These are phyloP conservation scores for Monosporascus sp. DNA, from an alignment of 2,329 filamentous ascomycete species.

Conservation along the genomic window DNA sequence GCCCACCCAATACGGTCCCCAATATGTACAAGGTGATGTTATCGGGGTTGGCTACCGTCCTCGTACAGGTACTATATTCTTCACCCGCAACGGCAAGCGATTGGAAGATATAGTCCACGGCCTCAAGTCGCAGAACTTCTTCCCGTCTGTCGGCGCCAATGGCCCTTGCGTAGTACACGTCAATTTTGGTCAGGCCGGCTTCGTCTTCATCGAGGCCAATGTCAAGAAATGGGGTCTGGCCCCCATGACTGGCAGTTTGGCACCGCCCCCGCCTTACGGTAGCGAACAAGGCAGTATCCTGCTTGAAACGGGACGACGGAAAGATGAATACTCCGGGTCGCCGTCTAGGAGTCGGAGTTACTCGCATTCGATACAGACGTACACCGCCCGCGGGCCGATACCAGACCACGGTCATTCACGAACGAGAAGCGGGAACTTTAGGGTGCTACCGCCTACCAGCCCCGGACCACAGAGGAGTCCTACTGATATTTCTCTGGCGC, in stretches of 20 bases:
- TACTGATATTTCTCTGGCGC: conserved; percentile 91
- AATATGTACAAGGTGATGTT: conserved; percentile 88
- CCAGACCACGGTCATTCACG: conserved; percentile 63
- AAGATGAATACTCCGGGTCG: conserved; percentile 47
- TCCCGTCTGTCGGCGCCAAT: conserved; percentile 93
- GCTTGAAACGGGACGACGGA: conserved; percentile 71
- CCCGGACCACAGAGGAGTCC: conserved; percentile 86
- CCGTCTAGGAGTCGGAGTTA: conserved; percentile 39
- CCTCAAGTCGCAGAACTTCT: conserved; percentile 92
- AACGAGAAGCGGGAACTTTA: conserved; percentile 72
- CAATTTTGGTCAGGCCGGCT: conserved; percentile 96
- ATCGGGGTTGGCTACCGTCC: conserved; percentile 93
- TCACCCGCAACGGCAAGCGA: conserved; percentile 96
- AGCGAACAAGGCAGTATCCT: conserved; percentile 96
- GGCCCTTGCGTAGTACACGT: conserved; percentile 90
- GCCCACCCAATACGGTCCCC: conserved; percentile 73
- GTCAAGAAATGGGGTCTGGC: conserved; percentile 99
- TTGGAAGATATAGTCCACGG: conserved; percentile 92
- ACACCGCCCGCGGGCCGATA: conserved; percentile 31
- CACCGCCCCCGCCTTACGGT: conserved; percentile 92
- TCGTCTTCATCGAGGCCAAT: conserved; percentile 98
- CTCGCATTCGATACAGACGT: conserved; percentile 40
- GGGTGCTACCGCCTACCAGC: conserved; percentile 71
- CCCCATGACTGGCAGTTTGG: conserved; percentile 90
- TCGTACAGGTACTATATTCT: conserved; percentile 91